Percentiles rank a stretch among this genome's conserved stretches.
Evolutionary conservation across 2,329 filamentous ascomycete genomes (phyloP).

Genomic region (Daldinia sp.): DNA sequence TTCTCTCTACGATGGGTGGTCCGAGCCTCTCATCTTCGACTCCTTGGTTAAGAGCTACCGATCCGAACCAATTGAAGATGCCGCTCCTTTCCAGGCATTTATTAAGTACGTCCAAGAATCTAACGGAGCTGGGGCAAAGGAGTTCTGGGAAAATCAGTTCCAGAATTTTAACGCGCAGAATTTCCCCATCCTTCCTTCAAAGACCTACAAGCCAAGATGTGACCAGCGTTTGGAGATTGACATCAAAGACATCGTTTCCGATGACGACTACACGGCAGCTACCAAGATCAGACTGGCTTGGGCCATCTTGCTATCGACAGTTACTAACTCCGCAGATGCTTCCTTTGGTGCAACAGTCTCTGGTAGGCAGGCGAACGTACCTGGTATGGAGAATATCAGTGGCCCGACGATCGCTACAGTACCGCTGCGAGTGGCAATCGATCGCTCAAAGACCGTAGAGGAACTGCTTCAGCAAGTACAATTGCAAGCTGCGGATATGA

Average conservation of each 20-base stretch:
- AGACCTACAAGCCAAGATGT: slow-evolving; percentile 45
- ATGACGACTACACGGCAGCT: slow-evolving; percentile 53
- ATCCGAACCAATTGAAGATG: slow-evolving; percentile 11
- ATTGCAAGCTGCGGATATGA: slow-evolving; percentile 60
- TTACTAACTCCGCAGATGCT: slow-evolving; percentile 54
- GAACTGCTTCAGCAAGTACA: slow-evolving; percentile 61
- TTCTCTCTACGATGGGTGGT: slow-evolving; percentile 53
- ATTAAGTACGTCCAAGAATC: slow-evolving; percentile 17
- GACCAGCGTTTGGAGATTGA: slow-evolving; percentile 33
- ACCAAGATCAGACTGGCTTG: slow-evolving; percentile 57
- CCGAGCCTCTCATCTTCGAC: slow-evolving; percentile 38
- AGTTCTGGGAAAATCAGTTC: slow-evolving; percentile 46
- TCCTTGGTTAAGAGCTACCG: slow-evolving; percentile 28
- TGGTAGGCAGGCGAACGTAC: slow-evolving; percentile 49
- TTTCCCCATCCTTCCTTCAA: slow-evolving; percentile 42
- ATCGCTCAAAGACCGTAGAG: slow-evolving; percentile 46
- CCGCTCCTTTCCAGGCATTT: slow-evolving; percentile 20
- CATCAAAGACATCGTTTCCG: slow-evolving; percentile 1
- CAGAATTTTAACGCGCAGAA: slow-evolving; percentile 31
- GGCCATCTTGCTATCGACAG: slow-evolving; percentile 54
- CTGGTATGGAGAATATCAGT: slow-evolving; percentile 38
- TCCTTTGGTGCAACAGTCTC: slow-evolving; percentile 58
- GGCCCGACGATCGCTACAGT: slow-evolving; percentile 57
- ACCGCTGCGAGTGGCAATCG: slow-evolving; percentile 54
- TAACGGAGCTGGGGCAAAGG: slow-evolving; percentile 30